Base-by-base conservation (phyloP, 345 rosid genomes). In the Ceriops decandra region DNA sequence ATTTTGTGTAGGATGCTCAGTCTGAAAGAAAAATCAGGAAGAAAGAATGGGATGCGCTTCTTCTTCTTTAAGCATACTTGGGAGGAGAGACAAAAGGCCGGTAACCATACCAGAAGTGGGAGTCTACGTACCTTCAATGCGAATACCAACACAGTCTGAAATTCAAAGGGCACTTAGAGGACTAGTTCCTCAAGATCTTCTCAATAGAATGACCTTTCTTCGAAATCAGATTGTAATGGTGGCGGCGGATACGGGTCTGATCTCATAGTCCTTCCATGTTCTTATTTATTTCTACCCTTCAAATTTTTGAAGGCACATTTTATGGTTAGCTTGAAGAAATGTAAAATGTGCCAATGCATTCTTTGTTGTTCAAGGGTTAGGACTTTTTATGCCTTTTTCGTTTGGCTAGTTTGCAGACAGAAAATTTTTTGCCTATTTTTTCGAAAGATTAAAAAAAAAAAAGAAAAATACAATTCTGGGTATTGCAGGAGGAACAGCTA, bases 91-190 rank as follows among this genome's bases (percentile, higher is more conserved):
- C 11, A 4, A 74, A 83, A 88, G 77, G 79, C 22, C 72, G 13
- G 49, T 19, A 68, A 75, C 22, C 74, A 71, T 93, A 62, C 84
- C 85, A 5, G 97, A 89, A 76, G 78, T 82, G 7, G 87, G 79
- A 19, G 82, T 91, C 7, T 85, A 82, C 69, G 88, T 83, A 72
- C 96, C 89, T 3, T 81, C 82, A n/a, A 71, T 89, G 59, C 75
- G 88, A 62, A 81, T 82, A 52, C 98, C 97, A 28, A 68, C 72
- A 31, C 92, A 85, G 30, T 82, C 87, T 81, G 91, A 91, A 74
- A 82, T 89, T 74, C 91, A 87, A 11, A 84, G 82, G 26, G 68
- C 87, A 6, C 96, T 93, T 62, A 85, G 76, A 78, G 95, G 90
- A n/a, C 74, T 77, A 19, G 74, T 85, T 75, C 91, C 97, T 17